Conservation (phyloP, 2,329 filamentous ascomycete genomes). For the Aspergillus quadricinctus region DNA sequence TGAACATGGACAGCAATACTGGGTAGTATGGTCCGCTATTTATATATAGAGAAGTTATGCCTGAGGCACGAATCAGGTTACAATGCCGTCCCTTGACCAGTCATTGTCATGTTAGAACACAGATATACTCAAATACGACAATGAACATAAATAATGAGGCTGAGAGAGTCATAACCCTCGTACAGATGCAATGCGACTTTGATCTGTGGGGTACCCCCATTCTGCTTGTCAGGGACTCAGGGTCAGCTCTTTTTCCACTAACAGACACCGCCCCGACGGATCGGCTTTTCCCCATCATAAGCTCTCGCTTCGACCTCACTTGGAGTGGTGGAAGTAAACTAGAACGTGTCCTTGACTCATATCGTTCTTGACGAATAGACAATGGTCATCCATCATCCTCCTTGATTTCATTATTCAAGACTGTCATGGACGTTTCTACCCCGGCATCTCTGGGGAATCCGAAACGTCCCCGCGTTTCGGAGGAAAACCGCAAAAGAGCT, state of each 20-base stretch:
- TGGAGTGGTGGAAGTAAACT: neutral
- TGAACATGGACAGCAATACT: neutral
- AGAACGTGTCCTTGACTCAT: neutral
- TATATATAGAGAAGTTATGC: neutral
- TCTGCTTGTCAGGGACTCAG: neutral
- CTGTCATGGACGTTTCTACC: slow-evolving; percentile 28
- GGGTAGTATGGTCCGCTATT: neutral
- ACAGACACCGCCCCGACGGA: neutral
- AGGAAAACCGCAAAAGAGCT: slow-evolving; percentile 40
- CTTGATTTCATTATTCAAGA: slow-evolving; percentile 16
- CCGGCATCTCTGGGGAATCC: slow-evolving; percentile 24
- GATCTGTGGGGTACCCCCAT: neutral
- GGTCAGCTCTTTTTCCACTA: neutral
- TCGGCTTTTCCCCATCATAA: neutral
- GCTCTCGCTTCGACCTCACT: neutral
- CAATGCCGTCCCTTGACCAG: neutral
- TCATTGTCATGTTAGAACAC: neutral
- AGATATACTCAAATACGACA: no score
- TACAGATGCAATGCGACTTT: neutral
- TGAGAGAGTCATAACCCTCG: neutral
- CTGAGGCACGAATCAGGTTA: neutral
- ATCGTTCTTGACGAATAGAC: neutral
- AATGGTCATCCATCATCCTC: slow-evolving; percentile 23
- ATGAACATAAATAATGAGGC: neutral
- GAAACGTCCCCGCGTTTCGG: slow-evolving; percentile 38